phyloP scores from a whole-genome alignment of 2,329 filamentous ascomycete genomes.

The Orbilia oligospora region DNA sequence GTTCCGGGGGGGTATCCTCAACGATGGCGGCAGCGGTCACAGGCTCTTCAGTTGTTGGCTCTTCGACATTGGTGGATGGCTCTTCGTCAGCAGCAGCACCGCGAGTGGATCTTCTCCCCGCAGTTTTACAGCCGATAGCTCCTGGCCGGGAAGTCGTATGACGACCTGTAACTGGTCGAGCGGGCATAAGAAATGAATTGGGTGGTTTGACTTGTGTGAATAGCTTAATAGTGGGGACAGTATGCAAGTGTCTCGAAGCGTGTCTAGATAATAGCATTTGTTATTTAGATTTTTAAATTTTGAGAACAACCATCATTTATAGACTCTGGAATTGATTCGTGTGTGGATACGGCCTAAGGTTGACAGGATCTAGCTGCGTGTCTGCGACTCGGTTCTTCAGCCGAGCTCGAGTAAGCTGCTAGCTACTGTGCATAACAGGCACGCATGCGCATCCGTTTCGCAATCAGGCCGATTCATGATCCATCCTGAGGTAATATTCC shows the following conservation, averaged over 20 bases:
- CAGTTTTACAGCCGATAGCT: not conserved
- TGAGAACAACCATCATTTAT: too few species aligned
- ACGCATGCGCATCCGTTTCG: not conserved
- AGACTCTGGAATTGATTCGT: not conserved
- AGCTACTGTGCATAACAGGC: too few species aligned
- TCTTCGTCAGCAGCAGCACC: slow-evolving; percentile 17
- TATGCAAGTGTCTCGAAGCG: too few species aligned
- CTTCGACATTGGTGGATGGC: not conserved
- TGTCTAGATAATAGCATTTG: too few species aligned
- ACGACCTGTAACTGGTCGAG: not conserved
- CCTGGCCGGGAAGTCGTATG: not conserved
- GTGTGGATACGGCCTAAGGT: not conserved
- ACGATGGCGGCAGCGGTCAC: not conserved
- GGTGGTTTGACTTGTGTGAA: not conserved
- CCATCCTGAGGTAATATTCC: not conserved
- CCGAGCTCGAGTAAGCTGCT: too few species aligned
- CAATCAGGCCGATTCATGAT: not conserved
- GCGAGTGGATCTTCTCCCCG: slow-evolving; percentile 1
- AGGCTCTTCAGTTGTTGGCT: slow-evolving; percentile 16
- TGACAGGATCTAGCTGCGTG: slow-evolving; percentile 17
- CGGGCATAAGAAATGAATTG: not conserved
- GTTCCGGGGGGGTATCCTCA: not conserved
- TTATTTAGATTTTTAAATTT: too few species aligned
- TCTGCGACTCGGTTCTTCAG: slow-evolving; percentile 1
- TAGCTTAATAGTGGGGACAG: too few species aligned